These are phyloP conservation scores for Hypericum androsaemum DNA, from an alignment of 345 rosid species.

Conservation along the genomic window DNA sequence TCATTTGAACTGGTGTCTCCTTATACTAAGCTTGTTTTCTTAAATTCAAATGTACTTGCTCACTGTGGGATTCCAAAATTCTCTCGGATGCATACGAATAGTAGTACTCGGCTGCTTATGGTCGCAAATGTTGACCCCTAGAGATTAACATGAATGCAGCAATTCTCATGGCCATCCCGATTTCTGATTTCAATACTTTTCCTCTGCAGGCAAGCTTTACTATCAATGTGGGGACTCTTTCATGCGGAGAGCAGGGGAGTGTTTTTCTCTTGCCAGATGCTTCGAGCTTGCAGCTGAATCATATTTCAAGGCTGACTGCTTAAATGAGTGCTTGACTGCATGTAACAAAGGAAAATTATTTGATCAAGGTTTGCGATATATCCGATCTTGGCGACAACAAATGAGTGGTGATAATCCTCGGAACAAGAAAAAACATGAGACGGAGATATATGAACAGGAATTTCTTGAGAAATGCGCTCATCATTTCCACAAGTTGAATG, in stretches of 20 bases:
- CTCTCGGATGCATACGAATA: no score
- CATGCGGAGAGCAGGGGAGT: conserved; percentile 34
- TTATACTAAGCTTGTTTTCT: no score
- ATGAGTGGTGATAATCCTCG: conserved; percentile 2
- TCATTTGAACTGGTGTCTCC: no score
- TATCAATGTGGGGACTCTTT: conserved; percentile 30
- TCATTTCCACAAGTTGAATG: conserved; percentile 20
- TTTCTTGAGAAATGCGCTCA: conserved; percentile 33
- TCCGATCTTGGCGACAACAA: conserved; percentile 27
- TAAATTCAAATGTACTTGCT: no score
- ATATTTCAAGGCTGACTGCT: conserved; percentile 25
- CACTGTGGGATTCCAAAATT: no score
- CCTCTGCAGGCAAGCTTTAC: conserved; percentile 28
- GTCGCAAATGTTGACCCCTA: no score
- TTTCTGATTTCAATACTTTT: neutral
- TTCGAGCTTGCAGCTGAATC: conserved; percentile 30
- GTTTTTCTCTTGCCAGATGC: conserved; percentile 27
- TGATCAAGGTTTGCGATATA: conserved; percentile 28
- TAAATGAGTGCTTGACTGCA: conserved; percentile 25
- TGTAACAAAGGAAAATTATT: conserved; percentile 34
- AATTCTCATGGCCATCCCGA: no score
- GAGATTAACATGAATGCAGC: no score
- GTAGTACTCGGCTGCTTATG: no score
- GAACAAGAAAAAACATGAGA: conserved; percentile 8
- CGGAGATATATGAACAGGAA: conserved; percentile 21